A percentile compares a stretch with the other conserved stretches of the same genome.
Conservation (phyloP, 768 basidiomycete species). For the Terana coerulea region DNA sequence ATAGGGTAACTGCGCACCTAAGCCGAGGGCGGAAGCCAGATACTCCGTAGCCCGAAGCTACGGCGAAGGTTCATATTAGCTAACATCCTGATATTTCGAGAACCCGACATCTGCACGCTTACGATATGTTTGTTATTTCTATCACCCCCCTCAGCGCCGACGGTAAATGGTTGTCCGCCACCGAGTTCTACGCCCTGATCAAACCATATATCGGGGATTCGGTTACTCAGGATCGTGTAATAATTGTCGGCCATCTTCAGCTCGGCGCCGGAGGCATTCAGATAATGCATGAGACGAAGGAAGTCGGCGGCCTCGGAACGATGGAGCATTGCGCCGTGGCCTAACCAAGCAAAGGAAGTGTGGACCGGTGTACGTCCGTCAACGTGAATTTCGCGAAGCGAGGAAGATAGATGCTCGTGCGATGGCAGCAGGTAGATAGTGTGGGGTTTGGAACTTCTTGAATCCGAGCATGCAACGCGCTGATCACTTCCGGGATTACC, state of each 20-base stretch:
- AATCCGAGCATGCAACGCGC: constrained; percentile 42
- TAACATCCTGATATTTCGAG: neutral
- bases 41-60: constrained; percentile 44
- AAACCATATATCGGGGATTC: constrained; percentile 57
- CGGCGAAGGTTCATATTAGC: neutral
- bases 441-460: constrained; percentile 17
- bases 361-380: constrained; percentile 32
- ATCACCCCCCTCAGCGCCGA: constrained; percentile 52
- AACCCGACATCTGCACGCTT: constrained; percentile 23
- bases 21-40: constrained; percentile 18
- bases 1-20: constrained; percentile 4
- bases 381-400: constrained; percentile 42
- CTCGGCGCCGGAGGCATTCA: constrained; percentile 47
- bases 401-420: constrained; percentile 55
- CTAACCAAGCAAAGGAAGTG: constrained; percentile 63
- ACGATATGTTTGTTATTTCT: constrained; percentile 60
- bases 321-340: constrained; percentile 55
- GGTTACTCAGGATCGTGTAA: constrained; percentile 55
- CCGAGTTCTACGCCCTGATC: constrained; percentile 58
- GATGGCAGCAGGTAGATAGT: constrained; percentile 56
- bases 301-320: constrained; percentile 43
- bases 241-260: constrained; percentile 70
- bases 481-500: constrained; percentile 53
- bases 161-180: constrained; percentile 60
- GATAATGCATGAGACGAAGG: constrained; percentile 39